These are phyloP conservation scores for Hamigera avellanea DNA, from an alignment of 495 filamentous ascomycete genomes.

Conservation along the genomic window DNA sequence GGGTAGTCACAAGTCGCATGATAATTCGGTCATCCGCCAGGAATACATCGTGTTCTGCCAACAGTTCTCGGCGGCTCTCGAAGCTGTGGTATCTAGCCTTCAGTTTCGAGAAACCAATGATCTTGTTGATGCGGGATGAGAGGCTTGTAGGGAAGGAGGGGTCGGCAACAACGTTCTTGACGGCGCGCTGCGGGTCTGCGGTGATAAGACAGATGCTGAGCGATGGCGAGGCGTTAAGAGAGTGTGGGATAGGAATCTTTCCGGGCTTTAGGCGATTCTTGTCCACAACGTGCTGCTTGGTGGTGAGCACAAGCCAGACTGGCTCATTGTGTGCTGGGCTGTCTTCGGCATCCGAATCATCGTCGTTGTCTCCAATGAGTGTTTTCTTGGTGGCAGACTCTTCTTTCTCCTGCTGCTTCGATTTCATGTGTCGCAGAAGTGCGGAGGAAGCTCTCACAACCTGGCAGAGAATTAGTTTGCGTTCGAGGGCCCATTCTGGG, in stretches of 20 bases:
- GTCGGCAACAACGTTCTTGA: slow-evolving; percentile 76
- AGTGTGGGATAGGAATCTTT: slow-evolving; percentile 54
- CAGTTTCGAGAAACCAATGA: slow-evolving; percentile 75
- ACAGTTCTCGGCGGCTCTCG: slow-evolving; percentile 76
- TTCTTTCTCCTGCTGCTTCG: slow-evolving; percentile 44
- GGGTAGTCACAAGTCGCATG: slow-evolving; percentile 57
- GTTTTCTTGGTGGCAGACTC: slow-evolving; percentile 53
- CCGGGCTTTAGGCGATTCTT: slow-evolving; percentile 68
- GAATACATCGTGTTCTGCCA: slow-evolving; percentile 76
- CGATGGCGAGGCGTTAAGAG: slow-evolving; percentile 49
- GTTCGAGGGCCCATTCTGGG: not conserved
- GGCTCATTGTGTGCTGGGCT: slow-evolving; percentile 43
- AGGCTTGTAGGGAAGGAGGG: slow-evolving; percentile 64
- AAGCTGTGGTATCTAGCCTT: slow-evolving; percentile 76
- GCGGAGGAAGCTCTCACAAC: slow-evolving; percentile 70
- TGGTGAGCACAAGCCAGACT: slow-evolving; percentile 77
- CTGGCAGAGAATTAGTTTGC: slow-evolving; percentile 29
- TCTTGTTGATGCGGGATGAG: slow-evolving; percentile 59
- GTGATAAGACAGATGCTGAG: slow-evolving; percentile 74
- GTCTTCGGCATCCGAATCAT: slow-evolving; percentile 34
- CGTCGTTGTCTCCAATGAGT: slow-evolving; percentile 52
- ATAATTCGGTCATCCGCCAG: slow-evolving; percentile 76
- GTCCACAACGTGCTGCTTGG: slow-evolving; percentile 77
- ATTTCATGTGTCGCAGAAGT: slow-evolving; percentile 68
- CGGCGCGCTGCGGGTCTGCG: slow-evolving; percentile 73